Base-by-base conservation (phyloP, 768 basidiomycete species). In the Roridomyces roridus region DNA sequence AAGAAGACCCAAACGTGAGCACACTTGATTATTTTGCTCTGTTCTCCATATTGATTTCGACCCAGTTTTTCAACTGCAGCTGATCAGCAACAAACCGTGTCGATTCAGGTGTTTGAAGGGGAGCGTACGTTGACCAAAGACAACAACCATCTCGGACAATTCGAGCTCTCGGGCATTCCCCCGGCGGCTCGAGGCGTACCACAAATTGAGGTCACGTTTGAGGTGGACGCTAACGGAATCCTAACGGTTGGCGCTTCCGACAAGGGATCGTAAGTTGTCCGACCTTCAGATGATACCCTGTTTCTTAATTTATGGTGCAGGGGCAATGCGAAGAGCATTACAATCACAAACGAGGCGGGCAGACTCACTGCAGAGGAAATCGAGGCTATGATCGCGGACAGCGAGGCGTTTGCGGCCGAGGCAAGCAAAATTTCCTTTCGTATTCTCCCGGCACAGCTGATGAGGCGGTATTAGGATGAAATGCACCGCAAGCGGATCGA, bases 41-140 rank as follows among this genome's bases (percentile, higher is more conserved):
- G 25, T 28, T 47, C 37, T 42, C 59, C 26, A 54, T 20, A 17
- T 41, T 14, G 6, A 10, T 53, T 25, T 26, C 31, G 7, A 10
- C 20, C 37, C 51, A 77, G 74, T 66, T 94, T 96, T 84, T 95
- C 94, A 37, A 96, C 95, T 0, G 89, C 91, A 70, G 82, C 87
- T 50, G 93, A 95, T 76, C 94, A 94, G 77, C 93, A 96, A 72
- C 86, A 87, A 51, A 88, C 87, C 72, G 92, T 96, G 35, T 79
- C 91, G 67, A 94, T 96, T 69, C 90, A 94, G 73, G 92, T 96
- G 25, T 94, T 79, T 72, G 92, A 96, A 77, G 93, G 92, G 64
- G 92, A 95, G 73, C 89, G 93, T 70, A 85, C 88, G 29, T 84
- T 88, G 69, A 94, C 94, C 44, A 93, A 90, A 79, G 88, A 93